These are phyloP conservation scores for Nicotiana rustica DNA, from an alignment of 305 asterid genomes.

Conservation along the genomic window DNA sequence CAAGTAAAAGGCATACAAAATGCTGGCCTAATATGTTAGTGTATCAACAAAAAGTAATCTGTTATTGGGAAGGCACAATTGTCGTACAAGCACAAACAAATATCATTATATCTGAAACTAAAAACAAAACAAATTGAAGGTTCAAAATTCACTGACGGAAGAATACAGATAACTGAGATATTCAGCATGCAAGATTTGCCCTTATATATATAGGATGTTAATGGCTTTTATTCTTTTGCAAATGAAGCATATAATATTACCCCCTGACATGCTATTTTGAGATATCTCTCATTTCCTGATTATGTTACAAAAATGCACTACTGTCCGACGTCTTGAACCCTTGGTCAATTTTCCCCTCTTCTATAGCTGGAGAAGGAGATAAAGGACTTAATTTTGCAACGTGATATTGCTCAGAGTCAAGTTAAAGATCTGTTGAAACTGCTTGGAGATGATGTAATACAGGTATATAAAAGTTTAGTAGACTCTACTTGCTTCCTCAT, in stretches of 20 bases:
- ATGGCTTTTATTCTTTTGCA: neutral
- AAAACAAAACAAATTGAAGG: slow-evolving; percentile 9
- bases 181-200: neutral
- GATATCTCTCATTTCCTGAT: slow-evolving; percentile 20
- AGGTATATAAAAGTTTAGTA: slow-evolving; percentile 39
- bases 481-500: slow-evolving; percentile 37
- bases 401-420: slow-evolving; percentile 85
- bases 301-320: slow-evolving; percentile 1
- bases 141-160: slow-evolving; percentile 20
- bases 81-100: neutral
- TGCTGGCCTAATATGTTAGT: neutral
- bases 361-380: slow-evolving; percentile 81
- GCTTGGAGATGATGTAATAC: slow-evolving; percentile 55
- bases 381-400: slow-evolving; percentile 75
- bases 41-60: neutral
- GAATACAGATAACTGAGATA: neutral
- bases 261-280: slow-evolving; percentile 17
- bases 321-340: neutral
- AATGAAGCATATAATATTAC: slow-evolving; percentile 14
- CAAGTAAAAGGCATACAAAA: neutral
- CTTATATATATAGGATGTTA: slow-evolving; percentile 20
- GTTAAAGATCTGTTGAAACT: slow-evolving; percentile 68
- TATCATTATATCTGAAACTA: neutral
- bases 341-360: slow-evolving; percentile 24
- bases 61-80: neutral